Evolutionary conservation across 805 yeast genomes (phyloP).

Genomic region (Blastobotrys terrestris): DNA sequence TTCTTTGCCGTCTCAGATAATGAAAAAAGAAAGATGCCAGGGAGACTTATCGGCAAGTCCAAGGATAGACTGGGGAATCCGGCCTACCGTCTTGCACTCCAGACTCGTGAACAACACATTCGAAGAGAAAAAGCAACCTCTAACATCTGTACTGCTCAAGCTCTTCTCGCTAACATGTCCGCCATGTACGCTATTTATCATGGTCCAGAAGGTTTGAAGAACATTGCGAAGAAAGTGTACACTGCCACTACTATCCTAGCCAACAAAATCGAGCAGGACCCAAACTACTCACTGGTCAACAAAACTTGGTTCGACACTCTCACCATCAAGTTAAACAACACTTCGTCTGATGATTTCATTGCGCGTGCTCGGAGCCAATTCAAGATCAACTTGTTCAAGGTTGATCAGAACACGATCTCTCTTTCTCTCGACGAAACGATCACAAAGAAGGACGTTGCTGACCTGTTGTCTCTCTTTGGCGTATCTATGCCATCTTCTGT

Average conservation of each 20-base stretch:
- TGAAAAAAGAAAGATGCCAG: constrained; percentile 89
- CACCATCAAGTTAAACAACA: constrained; percentile 47
- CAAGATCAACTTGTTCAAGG: constrained; percentile 73
- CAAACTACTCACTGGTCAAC: constrained; percentile 49
- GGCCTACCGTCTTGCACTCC: constrained; percentile 90
- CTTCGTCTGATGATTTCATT: constrained; percentile 51
- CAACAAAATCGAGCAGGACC: constrained; percentile 38
- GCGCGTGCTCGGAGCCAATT: constrained; percentile 49
- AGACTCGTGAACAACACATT: constrained; percentile 97
- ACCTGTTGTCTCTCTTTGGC: constrained; percentile 57
- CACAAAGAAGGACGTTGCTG: constrained; percentile 50
- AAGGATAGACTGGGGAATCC: constrained; percentile 84
- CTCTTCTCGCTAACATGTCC: constrained; percentile 88
- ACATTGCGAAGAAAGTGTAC: constrained; percentile 71
- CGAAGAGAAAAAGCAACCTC: constrained; percentile 97
- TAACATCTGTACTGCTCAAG: constrained; percentile 97
- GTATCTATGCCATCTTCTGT: constrained; percentile 21
- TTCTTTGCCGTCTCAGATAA: constrained; percentile 83
- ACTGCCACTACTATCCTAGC: constrained; percentile 73
- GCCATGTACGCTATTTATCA: constrained; percentile 96
- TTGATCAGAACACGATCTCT: constrained; percentile 54
- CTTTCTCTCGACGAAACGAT: constrained; percentile 91
- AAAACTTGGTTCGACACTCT: constrained; percentile 81
- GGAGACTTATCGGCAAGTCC: constrained; percentile 88
- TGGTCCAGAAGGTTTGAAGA: constrained; percentile 79